phyloP scores from a whole-genome alignment of 495 filamentous ascomycete genomes.

The Aspergillus sclerotioniger region DNA sequence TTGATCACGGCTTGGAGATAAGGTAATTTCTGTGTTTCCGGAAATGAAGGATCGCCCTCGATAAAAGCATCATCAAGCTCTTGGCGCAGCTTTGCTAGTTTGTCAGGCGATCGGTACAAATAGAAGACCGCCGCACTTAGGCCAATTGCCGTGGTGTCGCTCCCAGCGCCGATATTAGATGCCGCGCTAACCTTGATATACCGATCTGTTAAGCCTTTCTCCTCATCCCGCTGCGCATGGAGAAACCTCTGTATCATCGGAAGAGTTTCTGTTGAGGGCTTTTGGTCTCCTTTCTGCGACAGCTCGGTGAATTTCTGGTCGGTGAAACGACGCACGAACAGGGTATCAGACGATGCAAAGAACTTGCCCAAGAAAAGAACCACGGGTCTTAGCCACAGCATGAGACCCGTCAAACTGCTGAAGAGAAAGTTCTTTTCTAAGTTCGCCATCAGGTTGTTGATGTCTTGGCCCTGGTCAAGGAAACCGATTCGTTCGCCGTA shows the following conservation, averaged over 20 bases:
- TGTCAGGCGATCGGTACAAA: constrained; percentile 50
- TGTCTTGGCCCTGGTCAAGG: constrained; percentile 54
- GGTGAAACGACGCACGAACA: not conserved
- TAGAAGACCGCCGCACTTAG: constrained; percentile 61
- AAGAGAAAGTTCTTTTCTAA: constrained; percentile 20
- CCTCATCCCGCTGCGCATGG: not conserved
- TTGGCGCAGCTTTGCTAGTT: constrained; percentile 40
- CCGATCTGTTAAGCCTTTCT: not conserved
- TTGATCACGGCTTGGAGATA: constrained; percentile 11
- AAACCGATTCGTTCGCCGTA: constrained; percentile 57
- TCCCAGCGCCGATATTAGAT: constrained; percentile 30
- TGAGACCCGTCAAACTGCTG: not conserved
- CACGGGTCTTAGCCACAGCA: not conserved
- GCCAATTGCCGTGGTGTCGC: constrained; percentile 59
- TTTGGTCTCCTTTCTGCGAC: not conserved
- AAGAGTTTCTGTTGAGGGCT: not conserved
- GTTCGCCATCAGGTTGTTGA: constrained; percentile 52
- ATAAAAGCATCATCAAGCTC: constrained; percentile 54
- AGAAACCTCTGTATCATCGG: not conserved
- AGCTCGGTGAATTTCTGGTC: not conserved
- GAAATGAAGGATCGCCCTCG: constrained; percentile 37
- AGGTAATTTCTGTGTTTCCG: constrained; percentile 23
- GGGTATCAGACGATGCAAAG: not conserved
- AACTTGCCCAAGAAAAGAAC: not conserved
- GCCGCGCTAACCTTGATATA: not conserved